A percentile compares a stretch with the other conserved stretches of the same genome.
Conservation (phyloP, 139 green algal genomes). For the Diplosphaera chodatii region DNA sequence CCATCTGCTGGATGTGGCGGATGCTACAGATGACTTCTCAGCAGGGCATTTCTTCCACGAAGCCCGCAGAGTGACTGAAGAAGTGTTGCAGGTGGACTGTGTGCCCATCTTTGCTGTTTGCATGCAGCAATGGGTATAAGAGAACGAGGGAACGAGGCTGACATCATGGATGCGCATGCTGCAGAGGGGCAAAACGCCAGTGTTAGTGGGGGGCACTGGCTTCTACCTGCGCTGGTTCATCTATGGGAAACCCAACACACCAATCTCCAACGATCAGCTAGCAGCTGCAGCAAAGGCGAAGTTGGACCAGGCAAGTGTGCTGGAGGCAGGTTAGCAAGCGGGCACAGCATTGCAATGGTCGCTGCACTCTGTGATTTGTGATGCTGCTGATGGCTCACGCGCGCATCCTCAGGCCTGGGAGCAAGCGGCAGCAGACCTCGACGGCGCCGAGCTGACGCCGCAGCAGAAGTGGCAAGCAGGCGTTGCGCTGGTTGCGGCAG, state of each 20-base stretch:
- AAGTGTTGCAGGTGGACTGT: conserved; percentile 72
- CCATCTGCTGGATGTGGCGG: conserved; percentile 86
- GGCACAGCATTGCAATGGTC: too few species aligned
- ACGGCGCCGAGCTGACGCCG: conserved; percentile 7
- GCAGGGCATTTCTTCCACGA: conserved; percentile 77
- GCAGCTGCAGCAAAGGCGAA: conserved; percentile 23
- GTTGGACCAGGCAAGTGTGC: conserved; percentile 20
- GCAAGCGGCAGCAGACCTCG: neutral
- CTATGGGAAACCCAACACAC: conserved; percentile 63
- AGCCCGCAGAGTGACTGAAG: conserved; percentile 46
- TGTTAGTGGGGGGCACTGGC: conserved; percentile 89
- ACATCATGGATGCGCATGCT: too few species aligned
- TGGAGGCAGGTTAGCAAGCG: too few species aligned
- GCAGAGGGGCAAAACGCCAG: conserved; percentile 68
- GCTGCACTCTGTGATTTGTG: too few species aligned
- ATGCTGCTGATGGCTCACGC: too few species aligned
- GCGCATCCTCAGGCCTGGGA: conserved; percentile 12
- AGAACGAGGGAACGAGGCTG: too few species aligned
- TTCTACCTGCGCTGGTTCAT: conserved; percentile 92
- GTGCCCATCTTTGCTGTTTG: too few species aligned
- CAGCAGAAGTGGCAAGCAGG: conserved; percentile 61
- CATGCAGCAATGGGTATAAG: too few species aligned
- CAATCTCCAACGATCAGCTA: conserved; percentile 20
- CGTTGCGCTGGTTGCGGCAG: conserved; percentile 32
- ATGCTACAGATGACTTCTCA: conserved; percentile 65